Evolutionary conservation across 2,329 filamentous ascomycete genomes (phyloP), one percentile per base, ranked within the genome.

Genomic region (Taxawa tesnikishii): DNA sequence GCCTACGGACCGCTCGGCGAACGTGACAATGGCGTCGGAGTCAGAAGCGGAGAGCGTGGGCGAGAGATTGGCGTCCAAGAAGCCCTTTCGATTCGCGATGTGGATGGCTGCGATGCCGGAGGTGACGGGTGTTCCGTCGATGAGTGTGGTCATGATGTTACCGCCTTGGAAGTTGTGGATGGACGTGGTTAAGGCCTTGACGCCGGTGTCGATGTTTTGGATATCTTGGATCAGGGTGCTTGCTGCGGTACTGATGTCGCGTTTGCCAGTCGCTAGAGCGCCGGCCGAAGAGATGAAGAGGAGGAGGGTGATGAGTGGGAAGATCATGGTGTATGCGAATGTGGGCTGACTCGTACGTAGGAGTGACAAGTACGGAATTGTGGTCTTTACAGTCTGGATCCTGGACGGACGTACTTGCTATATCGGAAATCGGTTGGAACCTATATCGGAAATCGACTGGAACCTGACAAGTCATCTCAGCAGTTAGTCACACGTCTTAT

Each of bases 51-150:
- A 31, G 31, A 47, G 40, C 4, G 35, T 11, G 8, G 36, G 26
- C 4, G 35, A 26, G 3, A 47, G 35, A 18, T 42, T 41, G 13
- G 44, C 43, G 15, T 47, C 41, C 28, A 30, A 11, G 25, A 21
- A 42, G 27, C 43, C 43, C 32, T 43, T 43, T n/a, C 43, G 38
- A 28, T 47, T 46, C 12, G 43, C 38, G 24, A 43, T 29, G 25
- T 40, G 39, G 25, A 44, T 42, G 10, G 41, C 42, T 7, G 37
- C 33, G 19, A 46, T 43, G 17, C 42, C 42, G 16, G 36, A 35
- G 8, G 33, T 26, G 10, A 44, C 31, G 10, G 37, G 35, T n/a
- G n/a, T n/a, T n/a, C n/a, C n/a, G n/a, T n/a, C n/a, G 2, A 38
- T 10, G 15, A 39, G 35, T 4, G 6, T 34, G 5, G 38, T 30